Percentiles rank a stretch among this genome's conserved stretches.
These are phyloP conservation scores for Amanita inopinata DNA, from an alignment of 768 basidiomycete species.

Conservation along the genomic window DNA sequence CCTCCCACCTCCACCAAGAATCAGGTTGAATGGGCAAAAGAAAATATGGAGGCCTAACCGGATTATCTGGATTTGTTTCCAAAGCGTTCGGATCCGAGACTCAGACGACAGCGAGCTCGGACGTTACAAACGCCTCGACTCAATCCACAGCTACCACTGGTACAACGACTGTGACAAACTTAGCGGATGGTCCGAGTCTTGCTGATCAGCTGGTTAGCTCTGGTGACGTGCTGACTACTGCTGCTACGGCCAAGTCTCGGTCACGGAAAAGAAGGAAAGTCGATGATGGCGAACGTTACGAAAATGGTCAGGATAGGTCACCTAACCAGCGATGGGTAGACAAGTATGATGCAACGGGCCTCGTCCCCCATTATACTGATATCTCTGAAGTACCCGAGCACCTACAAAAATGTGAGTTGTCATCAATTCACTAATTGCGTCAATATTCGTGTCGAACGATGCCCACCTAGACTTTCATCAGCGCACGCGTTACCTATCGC, in stretches of 20 bases:
- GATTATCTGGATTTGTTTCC: constrained; percentile 34
- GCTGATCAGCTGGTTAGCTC: too few species aligned
- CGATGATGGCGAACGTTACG: too few species aligned
- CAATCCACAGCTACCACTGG: background rate
- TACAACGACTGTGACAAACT: constrained; percentile 3
- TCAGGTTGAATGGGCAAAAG: constrained; percentile 18
- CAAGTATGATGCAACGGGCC: constrained; percentile 58
- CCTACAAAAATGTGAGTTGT: constrained; percentile 70
- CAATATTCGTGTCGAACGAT: constrained; percentile 2
- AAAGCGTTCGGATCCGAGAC: constrained; percentile 23
- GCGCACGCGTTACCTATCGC: constrained; percentile 70
- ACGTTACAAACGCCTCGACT: constrained; percentile 2
- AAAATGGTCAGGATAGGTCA: too few species aligned
- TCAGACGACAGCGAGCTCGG: background rate
- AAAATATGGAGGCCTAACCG: constrained; percentile 33
- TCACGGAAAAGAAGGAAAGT: too few species aligned
- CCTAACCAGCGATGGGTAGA: constrained; percentile 20
- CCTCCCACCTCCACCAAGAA: too few species aligned
- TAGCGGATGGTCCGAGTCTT: too few species aligned
- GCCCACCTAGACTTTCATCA: constrained; percentile 69
- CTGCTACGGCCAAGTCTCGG: too few species aligned
- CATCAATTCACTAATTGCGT: constrained; percentile 1
- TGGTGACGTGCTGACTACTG: too few species aligned
- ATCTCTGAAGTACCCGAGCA: constrained; percentile 63
- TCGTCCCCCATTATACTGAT: constrained; percentile 64